Base-by-base conservation (phyloP, 1,139 yeast genomes). In the Suhomyces atakaporum region DNA sequence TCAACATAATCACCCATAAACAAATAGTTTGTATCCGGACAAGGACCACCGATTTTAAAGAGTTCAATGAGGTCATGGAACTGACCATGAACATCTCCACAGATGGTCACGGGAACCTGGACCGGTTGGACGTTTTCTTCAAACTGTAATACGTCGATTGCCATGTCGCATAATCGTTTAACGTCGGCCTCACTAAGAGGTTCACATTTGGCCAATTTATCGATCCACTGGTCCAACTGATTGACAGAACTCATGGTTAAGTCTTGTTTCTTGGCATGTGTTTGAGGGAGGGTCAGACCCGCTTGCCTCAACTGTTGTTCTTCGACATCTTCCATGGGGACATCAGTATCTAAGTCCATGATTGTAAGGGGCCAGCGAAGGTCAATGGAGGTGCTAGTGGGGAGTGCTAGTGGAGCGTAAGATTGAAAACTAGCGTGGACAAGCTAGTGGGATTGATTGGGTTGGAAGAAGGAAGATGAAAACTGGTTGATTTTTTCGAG, bases 51-150 rank as follows among this genome's bases (percentile, higher is more conserved):
- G 32, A 84, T 83, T 50, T 87, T 82, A 66, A 92, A 90, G 36
- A 92, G 70, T 45, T 95, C 95, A 62, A 92, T 70, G 46, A 92
- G 67, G 63, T 92, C 98, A 63, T 94, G 97, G 46, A 92, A 77
- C 63, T 92, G 98, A 11, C 98, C 98, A 59, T 92, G 98, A 27
- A 92, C 92, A 60, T 92, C 97, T 37, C 99, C 99, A 66, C 98
- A 94, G 34, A 92, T 87, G n/a, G 97, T 90, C 33, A 87, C 76
- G 3, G 98, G 98, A 1, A 96, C 94, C 50, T 84, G 87, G 27
- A 92, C 96, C 5, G 90, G 89, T 57, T 90, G 96, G 32, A 92
- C 96, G 59, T 94, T 92, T 46, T 90, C 85, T 66, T 94, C 98
- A 49, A 79, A 81, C 58, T 89, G 90, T 49, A 92, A 71, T 27